Evolutionary conservation across 179 eudicot genomes (phyloP), one percentile per base, ranked within the genome.

Genomic region (Vitellaria paradoxa): DNA sequence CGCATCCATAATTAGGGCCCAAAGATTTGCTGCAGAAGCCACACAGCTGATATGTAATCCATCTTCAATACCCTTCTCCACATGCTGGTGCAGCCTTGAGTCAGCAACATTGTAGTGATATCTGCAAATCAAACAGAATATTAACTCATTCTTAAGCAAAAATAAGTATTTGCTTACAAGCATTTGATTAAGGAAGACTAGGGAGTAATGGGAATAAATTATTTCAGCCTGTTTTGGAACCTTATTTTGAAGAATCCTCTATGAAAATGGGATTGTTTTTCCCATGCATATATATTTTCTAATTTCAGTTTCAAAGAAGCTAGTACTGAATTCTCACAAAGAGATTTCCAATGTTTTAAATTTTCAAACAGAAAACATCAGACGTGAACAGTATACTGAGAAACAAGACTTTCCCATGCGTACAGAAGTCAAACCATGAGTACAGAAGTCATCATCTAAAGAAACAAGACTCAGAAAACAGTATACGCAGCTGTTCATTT

Each of bases 51-150:
- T 88, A 37, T 83, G 86, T 73, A 91, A 73, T 60, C 96, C 96
- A 82, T 91, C 96, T 60, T 85, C 88, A 82, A 88, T 87, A 47
- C 96, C 96, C 79, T 89, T 85, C 66, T 91, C 93, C 69, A 91
- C 93, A 79, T 91, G 96, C 73, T 91, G 96, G 67, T 81, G 86
- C 85, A 91, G 84, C 76, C 96, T 85, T 69, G 86, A 85, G 79
- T 91, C 92, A 18, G 96, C 96, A 62, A 91, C 96, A 85, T 91
- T 91, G 80, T 91, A 91, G 76, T 91, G 96, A 76, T 91, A 91
- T 83, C 96, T 91, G 75, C 78, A 78, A 78, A 63, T 30, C 37
- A 1, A 74, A 78, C 47, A 14, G 46, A 40, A 56, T 4, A 5
- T 14, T 20, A 15, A 42, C 42, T 9, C 59, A 52, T 6, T 71